Base-by-base conservation (phyloP, 768 basidiomycete species). In the Psilocybe tampanensis region DNA sequence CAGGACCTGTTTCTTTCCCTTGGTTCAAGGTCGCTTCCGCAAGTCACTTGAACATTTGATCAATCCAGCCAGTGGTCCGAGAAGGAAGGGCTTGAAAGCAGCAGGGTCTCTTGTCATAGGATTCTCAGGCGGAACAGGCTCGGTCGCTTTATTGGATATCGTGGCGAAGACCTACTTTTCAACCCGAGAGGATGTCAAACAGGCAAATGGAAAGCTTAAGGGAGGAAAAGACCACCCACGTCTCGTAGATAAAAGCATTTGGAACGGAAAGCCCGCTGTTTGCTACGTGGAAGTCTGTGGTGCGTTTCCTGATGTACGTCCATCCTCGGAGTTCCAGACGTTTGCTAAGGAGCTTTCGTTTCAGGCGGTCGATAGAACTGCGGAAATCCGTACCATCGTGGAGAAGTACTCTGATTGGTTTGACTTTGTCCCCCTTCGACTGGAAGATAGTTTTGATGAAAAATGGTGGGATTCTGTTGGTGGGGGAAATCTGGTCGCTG, bases 61-160 rank as follows among this genome's bases (percentile, higher is more conserved):
- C 43, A 90, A 90, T 58, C 71, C 74, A n/a, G 73, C 81, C 13
- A 78, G 83, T 60, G 81, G 79, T 9, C 77, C 84, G 17, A 79
- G 86, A 42, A 79, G 84, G 33, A 85, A 82, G 50, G 76, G 77
- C 11, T 74, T 90, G 3, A 86, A 84, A 62, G 89, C 91, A 1
- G 73, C 81, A 8, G 90, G 90, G 47, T 85, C 86, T 56, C 73
- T 94, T 4, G 71, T 86, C 8, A 68, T 94, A 17, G 91, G 80
- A 1, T 83, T 86, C 56, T 92, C 91, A n/a, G 92, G 92, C 8
- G 91, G 92, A 2, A 76, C 91, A 1, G 86, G 89, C 3, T 91
- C 92, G 0, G 84, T 86, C 0, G 78, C 90, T 1, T 75, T 93
- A 11, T 75, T 92, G 15, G 87, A 93, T 66, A 73, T 92, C 19